Evolutionary conservation across 768 basidiomycete genomes (phyloP).

Genomic region (Mrakia frigida): DNA sequence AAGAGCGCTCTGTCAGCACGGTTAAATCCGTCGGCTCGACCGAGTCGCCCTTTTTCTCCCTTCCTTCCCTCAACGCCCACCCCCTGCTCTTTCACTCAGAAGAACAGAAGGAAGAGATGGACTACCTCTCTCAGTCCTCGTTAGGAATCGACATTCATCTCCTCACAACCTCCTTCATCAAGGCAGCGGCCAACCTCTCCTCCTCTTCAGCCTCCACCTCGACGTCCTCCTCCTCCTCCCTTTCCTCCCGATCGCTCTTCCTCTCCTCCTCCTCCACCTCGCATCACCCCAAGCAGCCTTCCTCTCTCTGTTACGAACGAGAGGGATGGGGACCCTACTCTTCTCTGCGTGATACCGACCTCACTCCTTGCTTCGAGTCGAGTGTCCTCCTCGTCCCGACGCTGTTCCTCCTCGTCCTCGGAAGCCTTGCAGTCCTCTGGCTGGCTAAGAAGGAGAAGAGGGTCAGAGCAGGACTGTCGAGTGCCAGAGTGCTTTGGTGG

Average conservation of each 20-base stretch:
- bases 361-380: slow-evolving; percentile 77
- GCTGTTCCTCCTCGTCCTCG: neutral
- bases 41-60: neutral
- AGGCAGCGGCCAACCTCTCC: neutral
- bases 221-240: neutral
- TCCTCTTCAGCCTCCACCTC: neutral
- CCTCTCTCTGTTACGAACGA: neutral
- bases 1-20: neutral
- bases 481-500: slow-evolving; percentile 50
- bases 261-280: neutral
- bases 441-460: slow-evolving; percentile 43
- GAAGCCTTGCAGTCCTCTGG: slow-evolving; percentile 46
- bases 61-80: neutral
- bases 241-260: neutral
- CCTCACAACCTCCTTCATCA: neutral
- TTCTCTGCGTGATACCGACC: slow-evolving; percentile 59
- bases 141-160: neutral
- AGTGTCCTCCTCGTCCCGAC: slow-evolving; percentile 45
- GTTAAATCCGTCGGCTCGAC: neutral
- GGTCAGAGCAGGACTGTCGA: slow-evolving; percentile 51
- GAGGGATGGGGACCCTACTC: slow-evolving; percentile 69
- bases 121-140: neutral
- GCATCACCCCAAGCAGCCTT: too few species aligned
- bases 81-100: neutral
- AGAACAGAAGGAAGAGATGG: neutral